These are phyloP conservation scores for Lasiodiplodia sp. DNA, from an alignment of 2,329 filamentous ascomycete species.

Conservation along the genomic window DNA sequence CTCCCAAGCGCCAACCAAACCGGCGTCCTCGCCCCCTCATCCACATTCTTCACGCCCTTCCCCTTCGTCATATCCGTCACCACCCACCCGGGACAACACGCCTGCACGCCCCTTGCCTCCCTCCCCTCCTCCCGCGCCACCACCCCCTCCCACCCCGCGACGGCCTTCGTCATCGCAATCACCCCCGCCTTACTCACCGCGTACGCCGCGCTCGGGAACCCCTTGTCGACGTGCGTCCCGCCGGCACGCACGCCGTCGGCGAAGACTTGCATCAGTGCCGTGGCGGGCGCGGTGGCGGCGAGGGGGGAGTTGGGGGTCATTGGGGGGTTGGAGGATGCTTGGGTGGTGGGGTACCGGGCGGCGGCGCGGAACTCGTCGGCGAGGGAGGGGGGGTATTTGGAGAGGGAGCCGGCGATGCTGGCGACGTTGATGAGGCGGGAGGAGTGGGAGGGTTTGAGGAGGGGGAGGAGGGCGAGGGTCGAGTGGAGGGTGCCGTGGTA, in stretches of 20 bases:
- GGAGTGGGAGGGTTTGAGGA: slow-evolving; percentile 47
- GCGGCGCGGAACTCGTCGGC: slow-evolving; percentile 52
- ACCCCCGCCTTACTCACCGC: slow-evolving; percentile 56
- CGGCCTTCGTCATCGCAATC: slow-evolving; percentile 50
- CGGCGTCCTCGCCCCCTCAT: slow-evolving; percentile 55
- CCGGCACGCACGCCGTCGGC: slow-evolving; percentile 51
- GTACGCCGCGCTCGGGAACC: slow-evolving; percentile 61
- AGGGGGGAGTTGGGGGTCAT: slow-evolving; percentile 33
- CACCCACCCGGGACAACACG: slow-evolving; percentile 55
- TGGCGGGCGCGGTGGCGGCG: slow-evolving; percentile 36
- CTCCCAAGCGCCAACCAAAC: slow-evolving; percentile 51
- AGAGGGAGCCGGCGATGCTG: slow-evolving; percentile 48
- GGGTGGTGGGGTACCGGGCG: neutral
- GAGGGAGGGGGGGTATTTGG: slow-evolving; percentile 56
- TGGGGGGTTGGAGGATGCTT: too few relatives aligned
- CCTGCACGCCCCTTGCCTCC: slow-evolving; percentile 53
- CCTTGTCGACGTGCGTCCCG: slow-evolving; percentile 55
- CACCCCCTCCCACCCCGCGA: slow-evolving; percentile 49
- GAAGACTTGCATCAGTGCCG: slow-evolving; percentile 59
- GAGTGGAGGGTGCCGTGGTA: slow-evolving; percentile 61
- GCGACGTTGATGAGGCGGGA: slow-evolving; percentile 47
- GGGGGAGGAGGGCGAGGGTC: slow-evolving; percentile 54
- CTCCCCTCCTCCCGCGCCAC: slow-evolving; percentile 50
- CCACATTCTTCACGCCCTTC: slow-evolving; percentile 49
- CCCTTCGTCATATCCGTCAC: slow-evolving; percentile 57